phyloP scores from a whole-genome alignment of 106 monocot genomes.

The Hemerocallis citrina region DNA sequence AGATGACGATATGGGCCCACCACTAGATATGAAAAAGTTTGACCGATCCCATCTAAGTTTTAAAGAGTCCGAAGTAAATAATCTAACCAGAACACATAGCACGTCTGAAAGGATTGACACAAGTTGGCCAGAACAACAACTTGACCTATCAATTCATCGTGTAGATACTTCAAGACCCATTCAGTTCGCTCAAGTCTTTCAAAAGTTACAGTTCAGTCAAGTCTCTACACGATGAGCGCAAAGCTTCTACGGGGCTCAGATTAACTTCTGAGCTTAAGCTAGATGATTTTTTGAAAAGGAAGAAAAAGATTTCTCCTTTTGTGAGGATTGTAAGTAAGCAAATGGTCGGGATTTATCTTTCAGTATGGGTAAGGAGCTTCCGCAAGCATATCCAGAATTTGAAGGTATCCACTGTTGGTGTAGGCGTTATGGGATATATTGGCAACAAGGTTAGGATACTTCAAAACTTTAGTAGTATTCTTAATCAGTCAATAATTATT shows the following conservation, averaged over 20 bases:
- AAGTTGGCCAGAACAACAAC: constrained; percentile 55
- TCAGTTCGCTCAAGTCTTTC: constrained; percentile 22
- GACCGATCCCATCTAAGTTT: constrained; percentile 21
- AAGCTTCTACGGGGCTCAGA: constrained; percentile 1
- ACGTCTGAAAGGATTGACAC: constrained; percentile 50
- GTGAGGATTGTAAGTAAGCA: constrained; percentile 75
- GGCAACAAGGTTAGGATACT: constrained; percentile 54
- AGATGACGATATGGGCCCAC: background rate
- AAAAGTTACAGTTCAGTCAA: constrained; percentile 39
- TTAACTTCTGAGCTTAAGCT: constrained; percentile 19
- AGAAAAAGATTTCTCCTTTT: constrained; percentile 46
- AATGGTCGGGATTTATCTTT: constrained; percentile 71
- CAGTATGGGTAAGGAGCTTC: constrained; percentile 65
- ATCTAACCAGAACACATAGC: constrained; percentile 33
- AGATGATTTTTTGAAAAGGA: constrained; percentile 8
- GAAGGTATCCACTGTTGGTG: constrained; percentile 60
- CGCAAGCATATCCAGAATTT: constrained; percentile 61
- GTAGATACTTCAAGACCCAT: constrained; percentile 9
- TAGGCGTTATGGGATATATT: constrained; percentile 67
- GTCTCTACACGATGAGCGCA: constrained; percentile 13
- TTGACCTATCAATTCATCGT: no score
- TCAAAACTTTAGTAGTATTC: background rate
- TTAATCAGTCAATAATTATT: background rate
- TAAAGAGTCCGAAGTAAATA: constrained; percentile 26
- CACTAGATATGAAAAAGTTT: constrained; percentile 8